A percentile compares a stretch with the other conserved stretches of the same genome.
Evolutionary conservation across 192 early-diverging fungal genomes (phyloP).

Genomic region (Kappamyces sp.): DNA sequence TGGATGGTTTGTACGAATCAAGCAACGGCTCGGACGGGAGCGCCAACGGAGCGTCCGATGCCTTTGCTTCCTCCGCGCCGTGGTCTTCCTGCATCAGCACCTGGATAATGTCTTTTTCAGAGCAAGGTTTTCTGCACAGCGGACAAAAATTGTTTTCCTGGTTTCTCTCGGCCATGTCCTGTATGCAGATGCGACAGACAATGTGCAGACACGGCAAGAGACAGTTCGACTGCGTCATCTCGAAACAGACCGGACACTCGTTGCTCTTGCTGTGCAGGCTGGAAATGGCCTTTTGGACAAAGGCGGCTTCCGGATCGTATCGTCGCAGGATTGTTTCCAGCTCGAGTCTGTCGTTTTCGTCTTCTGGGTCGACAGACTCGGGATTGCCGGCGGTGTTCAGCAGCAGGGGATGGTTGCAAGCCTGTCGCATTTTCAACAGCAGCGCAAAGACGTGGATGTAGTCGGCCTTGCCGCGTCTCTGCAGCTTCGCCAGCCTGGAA

Average conservation of each 20-base stretch:
- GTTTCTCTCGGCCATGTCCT: slow-evolving; percentile 18
- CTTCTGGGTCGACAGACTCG: background rate
- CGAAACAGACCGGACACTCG: slow-evolving; percentile 33
- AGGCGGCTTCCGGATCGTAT: slow-evolving; percentile 4
- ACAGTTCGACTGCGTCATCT: slow-evolving; percentile 13
- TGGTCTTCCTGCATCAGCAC: slow-evolving; percentile 13
- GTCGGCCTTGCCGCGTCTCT: slow-evolving; percentile 7
- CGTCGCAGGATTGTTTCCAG: slow-evolving; percentile 1
- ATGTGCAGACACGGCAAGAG: slow-evolving; percentile 33
- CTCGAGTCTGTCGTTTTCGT: background rate
- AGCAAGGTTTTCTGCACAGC: slow-evolving; percentile 21
- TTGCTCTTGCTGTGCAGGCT: slow-evolving; percentile 9
- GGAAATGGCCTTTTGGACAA: background rate
- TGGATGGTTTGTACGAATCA: slow-evolving; percentile 16
- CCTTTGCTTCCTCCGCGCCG: background rate
- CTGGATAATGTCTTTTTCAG: slow-evolving; percentile 21
- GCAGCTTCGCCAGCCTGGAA: background rate
- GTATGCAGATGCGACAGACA: slow-evolving; percentile 23
- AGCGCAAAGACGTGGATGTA: slow-evolving; percentile 21
- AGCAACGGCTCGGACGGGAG: background rate
- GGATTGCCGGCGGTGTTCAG: slow-evolving; percentile 7
- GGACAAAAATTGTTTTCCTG: slow-evolving; percentile 24
- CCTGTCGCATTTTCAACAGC: slow-evolving; percentile 17
- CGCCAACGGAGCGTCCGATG: slow-evolving; percentile 1
- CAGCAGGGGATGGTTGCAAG: slow-evolving; percentile 25